Percentiles rank a stretch among this genome's conserved stretches.
Conservation (phyloP, 345 rosid genomes). For the Populus deltoides region DNA sequence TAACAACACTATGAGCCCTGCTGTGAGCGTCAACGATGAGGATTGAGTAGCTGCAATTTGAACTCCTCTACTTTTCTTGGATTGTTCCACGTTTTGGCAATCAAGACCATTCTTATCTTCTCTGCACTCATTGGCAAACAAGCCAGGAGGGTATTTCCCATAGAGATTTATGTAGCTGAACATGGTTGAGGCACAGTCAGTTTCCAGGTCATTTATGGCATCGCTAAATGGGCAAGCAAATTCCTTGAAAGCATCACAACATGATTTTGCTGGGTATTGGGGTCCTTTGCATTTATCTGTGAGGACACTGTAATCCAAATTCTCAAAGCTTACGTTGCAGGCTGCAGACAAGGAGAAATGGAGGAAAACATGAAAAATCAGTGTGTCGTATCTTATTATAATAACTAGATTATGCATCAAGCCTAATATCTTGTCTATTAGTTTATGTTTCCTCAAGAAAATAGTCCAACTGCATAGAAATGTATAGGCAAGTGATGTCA, state of each 20-base stretch:
- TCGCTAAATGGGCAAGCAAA: conserved; percentile 60
- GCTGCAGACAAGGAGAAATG: conserved; percentile 23
- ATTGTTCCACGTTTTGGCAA: conserved; percentile 27
- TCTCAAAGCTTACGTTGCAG: conserved; percentile 57
- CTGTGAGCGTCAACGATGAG: conserved; percentile 19
- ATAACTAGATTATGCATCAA: not conserved
- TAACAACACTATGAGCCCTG: conserved; percentile 23
- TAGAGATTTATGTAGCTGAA: conserved; percentile 80
- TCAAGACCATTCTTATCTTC: conserved; percentile 60
- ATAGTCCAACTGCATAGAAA: no score
- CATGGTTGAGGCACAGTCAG: conserved; percentile 70
- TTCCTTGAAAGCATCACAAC: conserved; percentile 55
- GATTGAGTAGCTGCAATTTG: conserved; percentile 2
- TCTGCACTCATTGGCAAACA: conserved; percentile 63
- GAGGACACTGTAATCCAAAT: conserved; percentile 58
- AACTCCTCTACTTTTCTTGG: not conserved
- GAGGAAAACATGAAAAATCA: not conserved
- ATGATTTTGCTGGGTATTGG: conserved; percentile 45
- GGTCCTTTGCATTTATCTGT: conserved; percentile 81
- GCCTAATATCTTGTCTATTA: no score
- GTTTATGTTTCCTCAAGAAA: no score
- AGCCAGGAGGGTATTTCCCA: conserved; percentile 82
- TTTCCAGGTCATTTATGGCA: conserved; percentile 44
- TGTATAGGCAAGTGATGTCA: no score
- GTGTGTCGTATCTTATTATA: not conserved